phyloP scores from a whole-genome alignment of 2,329 filamentous ascomycete species.

The Bimuria novae-zelandiae region DNA sequence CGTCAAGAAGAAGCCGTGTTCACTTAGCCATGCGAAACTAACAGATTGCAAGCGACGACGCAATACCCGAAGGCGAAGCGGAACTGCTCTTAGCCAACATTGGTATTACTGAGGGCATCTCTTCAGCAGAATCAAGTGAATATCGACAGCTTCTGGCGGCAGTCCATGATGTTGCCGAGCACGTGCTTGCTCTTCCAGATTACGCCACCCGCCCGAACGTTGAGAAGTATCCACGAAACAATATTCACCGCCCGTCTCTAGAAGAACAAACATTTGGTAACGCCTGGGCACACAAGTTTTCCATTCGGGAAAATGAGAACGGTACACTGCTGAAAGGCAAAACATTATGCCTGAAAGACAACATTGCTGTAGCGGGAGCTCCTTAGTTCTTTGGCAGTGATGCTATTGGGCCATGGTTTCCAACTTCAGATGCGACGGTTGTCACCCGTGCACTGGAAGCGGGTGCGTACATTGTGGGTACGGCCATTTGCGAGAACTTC shows the following conservation, averaged over 20 bases:
- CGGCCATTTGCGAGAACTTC: conserved; percentile 59
- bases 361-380: conserved; percentile 59
- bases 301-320: conserved; percentile 45
- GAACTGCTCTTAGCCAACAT: conserved; percentile 27
- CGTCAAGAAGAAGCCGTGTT: neutral
- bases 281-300: conserved; percentile 58
- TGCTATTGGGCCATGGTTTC: conserved; percentile 54
- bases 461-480: conserved; percentile 57
- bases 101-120: conserved; percentile 37
- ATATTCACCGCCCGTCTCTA: conserved; percentile 47
- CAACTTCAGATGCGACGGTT: conserved; percentile 59
- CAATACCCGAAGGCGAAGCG: conserved; percentile 28
- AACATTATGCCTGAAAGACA: conserved; percentile 59
- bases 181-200: conserved; percentile 52
- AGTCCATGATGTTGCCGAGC: conserved; percentile 57
- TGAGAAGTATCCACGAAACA: conserved; percentile 52
- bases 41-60: conserved; percentile 23
- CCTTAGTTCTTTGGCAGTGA: conserved; percentile 60
- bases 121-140: conserved; percentile 47
- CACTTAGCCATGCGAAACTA: conserved; percentile 7
- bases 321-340: conserved; percentile 43
- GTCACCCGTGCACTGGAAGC: conserved; percentile 57
- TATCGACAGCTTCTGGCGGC: conserved; percentile 57
- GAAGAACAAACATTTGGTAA: conserved; percentile 47
- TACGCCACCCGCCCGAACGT: conserved; percentile 52